Base-by-base conservation (phyloP, 2,329 filamentous ascomycete species). In the Hypoxylon sp. region DNA sequence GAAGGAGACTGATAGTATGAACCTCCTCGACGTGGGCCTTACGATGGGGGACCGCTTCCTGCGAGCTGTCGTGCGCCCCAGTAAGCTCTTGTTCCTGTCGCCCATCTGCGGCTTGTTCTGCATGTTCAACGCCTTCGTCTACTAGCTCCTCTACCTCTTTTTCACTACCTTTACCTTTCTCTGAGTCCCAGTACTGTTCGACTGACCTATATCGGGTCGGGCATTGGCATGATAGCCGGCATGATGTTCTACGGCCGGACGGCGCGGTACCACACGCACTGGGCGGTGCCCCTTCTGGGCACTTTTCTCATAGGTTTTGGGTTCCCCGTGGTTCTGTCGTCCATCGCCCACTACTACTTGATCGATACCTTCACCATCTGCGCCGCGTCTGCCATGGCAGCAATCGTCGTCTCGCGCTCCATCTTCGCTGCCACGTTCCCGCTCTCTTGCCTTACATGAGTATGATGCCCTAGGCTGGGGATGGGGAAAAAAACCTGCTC, bases 271-370 rank as follows among this genome's bases (percentile, higher is more conserved):
- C 71, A 79, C 2, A 73, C 77, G 0, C 82, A 83, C 67, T 87
- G 84, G 83, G 82, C 87, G 43, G 77, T 84, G 10, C 84, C 85
- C 0, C 84, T 86, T 51, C 79, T 86, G 32, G 85, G 84, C 4
- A 83, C 17, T 11, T 3, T 20, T 4, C 6, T 43, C 10, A 11
- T 22, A 10, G 39, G 39, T 6, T 22, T 43, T 7, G 39, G 39
- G 2, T n/a, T n/a, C 32, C 4, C 13, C 32, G 13, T 37, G 11
- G 13, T 37, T n/a, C 13, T 37, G 11, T n/a, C 13, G 32, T 37
- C 32, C 32, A 37, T 37, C 3, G 13, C 13, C 32, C 3, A n/a
- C 13, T 37, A 37, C 15, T 37, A 37, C 15, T 6, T 37, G 13
- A n/a, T 37, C 13, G 32, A 37, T 6, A 15, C 32, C 13, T 37